Conservation (phyloP, 495 filamentous ascomycete species). For the Letharia lupina region DNA sequence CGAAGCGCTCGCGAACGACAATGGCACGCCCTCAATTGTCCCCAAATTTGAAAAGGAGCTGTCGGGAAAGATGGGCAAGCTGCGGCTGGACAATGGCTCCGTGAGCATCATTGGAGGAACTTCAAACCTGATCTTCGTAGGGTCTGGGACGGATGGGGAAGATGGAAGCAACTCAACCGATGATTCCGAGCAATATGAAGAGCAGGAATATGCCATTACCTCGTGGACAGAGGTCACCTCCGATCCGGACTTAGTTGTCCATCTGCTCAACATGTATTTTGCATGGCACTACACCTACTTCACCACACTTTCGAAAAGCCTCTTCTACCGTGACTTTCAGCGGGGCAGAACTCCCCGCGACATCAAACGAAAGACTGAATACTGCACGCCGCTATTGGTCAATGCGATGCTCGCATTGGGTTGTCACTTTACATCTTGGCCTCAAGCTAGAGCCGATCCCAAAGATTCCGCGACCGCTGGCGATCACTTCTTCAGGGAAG, state of each 20-base stretch:
- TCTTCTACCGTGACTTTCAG: constrained; percentile 83
- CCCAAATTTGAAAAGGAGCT: constrained; percentile 77
- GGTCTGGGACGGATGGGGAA: constrained; percentile 39
- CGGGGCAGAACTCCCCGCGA: constrained; percentile 48
- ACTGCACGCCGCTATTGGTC: constrained; percentile 84
- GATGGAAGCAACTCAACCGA: constrained; percentile 41
- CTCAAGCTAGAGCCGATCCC: constrained; percentile 58
- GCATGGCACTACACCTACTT: constrained; percentile 98
- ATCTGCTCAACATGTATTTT: constrained; percentile 96
- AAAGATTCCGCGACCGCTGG: constrained; percentile 78
- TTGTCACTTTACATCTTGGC: constrained; percentile 83
- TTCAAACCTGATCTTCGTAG: constrained; percentile 84
- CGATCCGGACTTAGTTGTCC: constrained; percentile 67
- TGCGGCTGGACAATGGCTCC: constrained; percentile 79
- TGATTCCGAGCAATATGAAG: constrained; percentile 38
- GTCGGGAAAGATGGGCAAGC: constrained; percentile 85
- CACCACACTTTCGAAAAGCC: constrained; percentile 77
- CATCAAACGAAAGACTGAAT: constrained; percentile 44
- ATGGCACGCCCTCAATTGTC: constrained; percentile 33
- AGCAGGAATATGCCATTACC: constrained; percentile 55
- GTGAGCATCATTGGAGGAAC: constrained; percentile 92
- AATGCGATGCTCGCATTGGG: constrained; percentile 95
- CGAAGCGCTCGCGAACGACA: constrained; percentile 31
- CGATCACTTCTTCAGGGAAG: constrained; percentile 94
- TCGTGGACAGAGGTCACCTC: constrained; percentile 85